Percentiles rank a stretch among this genome's conserved stretches.
These are phyloP conservation scores for Aspergillus kassunensis DNA, from an alignment of 495 filamentous ascomycete species.

Conservation along the genomic window DNA sequence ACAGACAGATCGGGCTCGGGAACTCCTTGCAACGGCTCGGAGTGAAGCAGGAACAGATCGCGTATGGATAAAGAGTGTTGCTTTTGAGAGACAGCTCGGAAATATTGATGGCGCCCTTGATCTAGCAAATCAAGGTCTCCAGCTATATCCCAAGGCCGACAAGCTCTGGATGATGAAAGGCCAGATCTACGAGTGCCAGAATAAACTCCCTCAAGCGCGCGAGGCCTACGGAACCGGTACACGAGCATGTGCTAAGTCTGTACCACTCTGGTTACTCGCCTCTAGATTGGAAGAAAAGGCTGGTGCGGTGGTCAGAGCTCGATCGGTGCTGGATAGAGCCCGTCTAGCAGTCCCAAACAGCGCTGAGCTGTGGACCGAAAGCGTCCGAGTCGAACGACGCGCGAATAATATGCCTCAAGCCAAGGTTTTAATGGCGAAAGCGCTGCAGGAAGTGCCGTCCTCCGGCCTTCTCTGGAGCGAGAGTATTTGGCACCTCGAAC, in stretches of 20 bases:
- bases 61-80: conserved; percentile 92
- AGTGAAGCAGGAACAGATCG: conserved; percentile 87
- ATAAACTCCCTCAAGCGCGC: conserved; percentile 74
- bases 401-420: conserved; percentile 79
- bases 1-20: conserved; percentile 72
- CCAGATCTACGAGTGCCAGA: conserved; percentile 84
- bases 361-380: conserved; percentile 83
- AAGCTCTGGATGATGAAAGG: conserved; percentile 99
- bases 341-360: conserved; percentile 80
- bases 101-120: conserved; percentile 77
- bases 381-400: conserved; percentile 86
- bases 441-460: conserved; percentile 83
- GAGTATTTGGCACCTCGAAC: conserved; percentile 89
- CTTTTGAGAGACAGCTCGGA: conserved; percentile 81
- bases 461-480: conserved; percentile 91
- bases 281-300: conserved; percentile 81
- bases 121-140: conserved; percentile 80
- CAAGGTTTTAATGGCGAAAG: conserved; percentile 85
- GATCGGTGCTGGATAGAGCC: conserved; percentile 86
- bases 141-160: conserved; percentile 78
- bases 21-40: conserved; percentile 74
- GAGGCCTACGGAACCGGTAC: conserved; percentile 90
- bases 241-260: conserved; percentile 75
- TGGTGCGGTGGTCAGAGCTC: conserved; percentile 83
- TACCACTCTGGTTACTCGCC: conserved; percentile 85